Conservation (phyloP, 768 basidiomycete genomes). For the Calocera cornea region DNA sequence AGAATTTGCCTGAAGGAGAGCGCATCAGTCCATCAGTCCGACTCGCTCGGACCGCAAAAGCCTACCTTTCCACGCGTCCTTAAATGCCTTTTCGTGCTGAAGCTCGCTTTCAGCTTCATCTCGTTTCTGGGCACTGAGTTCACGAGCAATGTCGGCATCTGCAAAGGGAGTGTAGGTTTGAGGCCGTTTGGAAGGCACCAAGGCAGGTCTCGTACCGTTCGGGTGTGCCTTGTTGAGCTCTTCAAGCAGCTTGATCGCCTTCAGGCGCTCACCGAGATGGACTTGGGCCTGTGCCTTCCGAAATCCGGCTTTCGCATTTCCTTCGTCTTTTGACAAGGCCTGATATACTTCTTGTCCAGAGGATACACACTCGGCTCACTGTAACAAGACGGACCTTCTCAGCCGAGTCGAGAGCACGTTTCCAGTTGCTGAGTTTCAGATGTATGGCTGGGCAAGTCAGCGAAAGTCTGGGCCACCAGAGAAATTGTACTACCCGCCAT, state of each 20-base stretch:
- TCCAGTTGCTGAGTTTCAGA: slow-evolving; percentile 67
- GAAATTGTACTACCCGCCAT: background rate
- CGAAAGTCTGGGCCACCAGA: background rate
- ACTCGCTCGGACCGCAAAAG: too few species aligned
- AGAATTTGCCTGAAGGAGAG: too few species aligned
- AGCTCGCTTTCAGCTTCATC: background rate
- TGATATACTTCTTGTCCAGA: slow-evolving; percentile 20
- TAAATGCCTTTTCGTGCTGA: background rate
- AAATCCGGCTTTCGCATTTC: slow-evolving; percentile 67
- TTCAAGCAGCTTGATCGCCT: slow-evolving; percentile 48
- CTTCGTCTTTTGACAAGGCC: slow-evolving; percentile 61
- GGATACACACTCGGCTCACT: background rate
- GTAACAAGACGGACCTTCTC: slow-evolving; percentile 41
- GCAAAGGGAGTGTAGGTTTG: background rate
- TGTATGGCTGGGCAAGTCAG: slow-evolving; percentile 41
- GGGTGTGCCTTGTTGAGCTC: slow-evolving; percentile 54
- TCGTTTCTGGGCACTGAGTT: background rate
- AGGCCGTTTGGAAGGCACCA: background rate
- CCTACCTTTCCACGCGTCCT: background rate
- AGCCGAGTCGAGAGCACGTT: slow-evolving; percentile 64
- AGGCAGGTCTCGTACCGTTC: slow-evolving; percentile 36
- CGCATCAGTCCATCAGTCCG: too few species aligned
- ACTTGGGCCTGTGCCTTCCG: slow-evolving; percentile 69
- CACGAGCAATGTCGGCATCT: background rate
- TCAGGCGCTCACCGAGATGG: slow-evolving; percentile 63